Evolutionary conservation across 768 basidiomycete species (phyloP).

Genomic region (Lactarius hatsudake): DNA sequence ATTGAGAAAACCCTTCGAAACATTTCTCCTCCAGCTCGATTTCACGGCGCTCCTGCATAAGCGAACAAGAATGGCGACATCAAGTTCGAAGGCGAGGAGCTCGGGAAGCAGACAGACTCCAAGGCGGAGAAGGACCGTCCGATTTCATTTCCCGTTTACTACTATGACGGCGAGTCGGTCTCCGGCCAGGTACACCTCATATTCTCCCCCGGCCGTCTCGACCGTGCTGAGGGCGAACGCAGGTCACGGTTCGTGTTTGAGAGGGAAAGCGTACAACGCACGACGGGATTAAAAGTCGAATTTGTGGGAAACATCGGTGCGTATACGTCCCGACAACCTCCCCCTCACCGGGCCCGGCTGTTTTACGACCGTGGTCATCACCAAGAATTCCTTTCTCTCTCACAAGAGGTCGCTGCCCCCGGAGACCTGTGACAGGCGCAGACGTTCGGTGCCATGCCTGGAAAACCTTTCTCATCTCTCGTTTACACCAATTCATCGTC

Average conservation of each 20-base stretch:
- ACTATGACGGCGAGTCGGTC: constrained; percentile 94
- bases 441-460: no score
- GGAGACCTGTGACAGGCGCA: constrained; percentile 97
- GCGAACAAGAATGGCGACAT: no score
- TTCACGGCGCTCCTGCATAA: no score
- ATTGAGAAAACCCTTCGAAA: no score
- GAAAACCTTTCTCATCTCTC: no score
- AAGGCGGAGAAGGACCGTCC: constrained; percentile 87
- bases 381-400: constrained; percentile 94
- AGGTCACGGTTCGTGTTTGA: constrained; percentile 85
- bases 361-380: constrained; percentile 99
- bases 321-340: constrained; percentile 30
- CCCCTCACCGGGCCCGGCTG: constrained; percentile 35
- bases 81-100: constrained; percentile 82
- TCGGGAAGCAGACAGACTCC: constrained; percentile 83
- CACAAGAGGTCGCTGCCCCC: constrained; percentile 93
- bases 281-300: constrained; percentile 97
- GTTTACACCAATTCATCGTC: no score
- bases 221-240: background rate
- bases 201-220: background rate
- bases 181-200: constrained; percentile 67
- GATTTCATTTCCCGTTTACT: constrained; percentile 87
- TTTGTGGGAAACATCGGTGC: constrained; percentile 93
- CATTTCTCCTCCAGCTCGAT: no score
- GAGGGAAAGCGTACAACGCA: constrained; percentile 93